phyloP scores from a whole-genome alignment of 805 yeast genomes.

The Myxozyma lipomycoides region DNA sequence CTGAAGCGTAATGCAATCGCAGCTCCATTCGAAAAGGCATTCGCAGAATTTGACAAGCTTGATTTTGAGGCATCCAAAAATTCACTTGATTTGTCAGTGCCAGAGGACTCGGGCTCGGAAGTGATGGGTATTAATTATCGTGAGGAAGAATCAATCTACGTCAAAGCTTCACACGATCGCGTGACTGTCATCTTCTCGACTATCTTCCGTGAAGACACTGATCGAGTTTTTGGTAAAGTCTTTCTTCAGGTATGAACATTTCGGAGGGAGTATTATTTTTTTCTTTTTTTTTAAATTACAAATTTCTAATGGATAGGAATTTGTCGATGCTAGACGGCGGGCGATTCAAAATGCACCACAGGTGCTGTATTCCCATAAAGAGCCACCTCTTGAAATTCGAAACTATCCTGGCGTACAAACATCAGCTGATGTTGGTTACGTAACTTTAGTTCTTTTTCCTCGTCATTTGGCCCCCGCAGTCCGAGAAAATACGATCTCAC shows the following conservation, averaged over 20 bases:
- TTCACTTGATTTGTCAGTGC: slow-evolving; percentile 41
- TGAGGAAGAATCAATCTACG: slow-evolving; percentile 86
- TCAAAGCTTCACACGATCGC: slow-evolving; percentile 90
- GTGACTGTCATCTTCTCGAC: slow-evolving; percentile 96
- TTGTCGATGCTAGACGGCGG: slow-evolving; percentile 51
- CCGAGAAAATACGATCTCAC: slow-evolving; percentile 83
- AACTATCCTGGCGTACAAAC: slow-evolving; percentile 40
- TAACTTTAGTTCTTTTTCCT: slow-evolving; percentile 52
- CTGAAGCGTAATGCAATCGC: slow-evolving; percentile 85
- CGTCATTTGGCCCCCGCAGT: slow-evolving; percentile 52
- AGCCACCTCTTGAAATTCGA: slow-evolving; percentile 86
- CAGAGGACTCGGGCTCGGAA: slow-evolving; percentile 46
- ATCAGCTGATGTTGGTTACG: slow-evolving; percentile 49
- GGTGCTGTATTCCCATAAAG: slow-evolving; percentile 82
- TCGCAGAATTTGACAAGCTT: slow-evolving; percentile 68
- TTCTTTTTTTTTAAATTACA: neutral
- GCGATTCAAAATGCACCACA: slow-evolving; percentile 98
- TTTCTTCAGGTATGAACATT: slow-evolving; percentile 54
- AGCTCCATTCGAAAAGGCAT: slow-evolving; percentile 88
- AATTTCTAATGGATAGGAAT: slow-evolving; percentile 28
- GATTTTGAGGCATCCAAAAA: slow-evolving; percentile 42
- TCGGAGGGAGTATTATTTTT: neutral
- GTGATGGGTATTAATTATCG: slow-evolving; percentile 77
- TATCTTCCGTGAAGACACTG: slow-evolving; percentile 93
- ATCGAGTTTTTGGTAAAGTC: slow-evolving; percentile 82